Evolutionary conservation across 108 stramenopile species (phyloP).

Genomic region (Discostella stelligeroides): DNA sequence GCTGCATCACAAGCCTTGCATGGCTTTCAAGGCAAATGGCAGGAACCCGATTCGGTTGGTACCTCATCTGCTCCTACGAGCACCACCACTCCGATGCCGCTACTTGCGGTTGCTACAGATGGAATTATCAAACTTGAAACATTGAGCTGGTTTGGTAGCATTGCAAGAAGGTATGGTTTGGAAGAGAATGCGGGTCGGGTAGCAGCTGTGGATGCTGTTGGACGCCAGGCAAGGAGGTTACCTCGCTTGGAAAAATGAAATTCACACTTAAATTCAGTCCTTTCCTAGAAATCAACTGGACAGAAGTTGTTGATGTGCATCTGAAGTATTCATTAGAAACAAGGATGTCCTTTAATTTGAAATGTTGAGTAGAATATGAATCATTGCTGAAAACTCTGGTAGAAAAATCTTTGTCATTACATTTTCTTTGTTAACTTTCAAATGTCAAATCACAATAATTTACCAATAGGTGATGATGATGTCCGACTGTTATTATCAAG

Average conservation of each 20-base stretch:
- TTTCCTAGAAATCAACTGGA: too few relatives aligned
- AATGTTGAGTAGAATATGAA: too few relatives aligned
- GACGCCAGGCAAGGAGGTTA: slow-evolving; percentile 63
- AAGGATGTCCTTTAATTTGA: too few relatives aligned
- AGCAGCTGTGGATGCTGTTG: slow-evolving; percentile 30
- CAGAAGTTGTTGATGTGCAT: too few relatives aligned
- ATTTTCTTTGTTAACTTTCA: too few relatives aligned
- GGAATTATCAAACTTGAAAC: slow-evolving; percentile 77
- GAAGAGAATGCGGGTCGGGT: slow-evolving; percentile 54
- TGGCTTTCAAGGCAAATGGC: slow-evolving; percentile 54
- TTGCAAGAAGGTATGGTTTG: slow-evolving; percentile 86
- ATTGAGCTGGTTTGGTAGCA: slow-evolving; percentile 83
- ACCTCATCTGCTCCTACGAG: neutral
- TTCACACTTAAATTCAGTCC: too few relatives aligned
- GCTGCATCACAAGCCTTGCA: slow-evolving; percentile 78
- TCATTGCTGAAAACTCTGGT: too few relatives aligned
- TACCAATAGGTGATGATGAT: too few relatives aligned
- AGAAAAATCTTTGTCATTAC: too few relatives aligned
- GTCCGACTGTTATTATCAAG: too few relatives aligned
- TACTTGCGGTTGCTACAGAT: slow-evolving; percentile 62
- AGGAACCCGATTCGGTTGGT: slow-evolving; percentile 2
- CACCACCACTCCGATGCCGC: slow-evolving; percentile 39
- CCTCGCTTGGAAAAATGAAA: slow-evolving; percentile 25
- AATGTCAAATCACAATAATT: too few relatives aligned
- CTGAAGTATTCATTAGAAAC: too few relatives aligned